Conservation (phyloP, 2,329 filamentous ascomycete species). For the Apiospora malaysiana region DNA sequence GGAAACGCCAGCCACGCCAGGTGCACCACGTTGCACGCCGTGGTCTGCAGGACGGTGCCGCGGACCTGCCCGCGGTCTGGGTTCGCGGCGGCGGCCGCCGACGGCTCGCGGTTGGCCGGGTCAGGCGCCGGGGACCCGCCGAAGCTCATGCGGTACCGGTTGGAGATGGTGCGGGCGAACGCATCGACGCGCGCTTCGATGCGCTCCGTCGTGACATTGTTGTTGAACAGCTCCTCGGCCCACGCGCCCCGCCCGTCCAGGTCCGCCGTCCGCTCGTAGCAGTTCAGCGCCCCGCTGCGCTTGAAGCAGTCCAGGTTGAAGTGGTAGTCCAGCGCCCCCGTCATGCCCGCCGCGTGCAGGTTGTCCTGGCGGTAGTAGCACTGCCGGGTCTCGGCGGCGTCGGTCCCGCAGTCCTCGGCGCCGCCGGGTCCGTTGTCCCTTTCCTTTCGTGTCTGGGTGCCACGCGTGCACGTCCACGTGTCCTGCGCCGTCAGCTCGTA, state of each 20-base stretch:
- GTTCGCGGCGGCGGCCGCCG: background rate
- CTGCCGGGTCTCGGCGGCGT: background rate
- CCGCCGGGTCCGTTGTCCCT: background rate
- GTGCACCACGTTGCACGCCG: background rate
- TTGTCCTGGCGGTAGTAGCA: background rate
- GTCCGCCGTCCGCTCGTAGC: background rate
- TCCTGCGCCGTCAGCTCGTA: background rate
- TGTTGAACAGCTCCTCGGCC: background rate
- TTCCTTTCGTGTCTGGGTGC: background rate
- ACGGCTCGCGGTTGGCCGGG: background rate
- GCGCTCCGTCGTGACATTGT: background rate
- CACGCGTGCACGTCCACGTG: background rate
- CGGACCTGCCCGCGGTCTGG: background rate
- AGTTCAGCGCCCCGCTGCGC: background rate
- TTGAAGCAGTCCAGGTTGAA: background rate
- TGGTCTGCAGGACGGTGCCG: background rate
- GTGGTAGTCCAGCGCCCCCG: background rate
- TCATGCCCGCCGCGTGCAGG: background rate
- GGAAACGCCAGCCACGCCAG: background rate
- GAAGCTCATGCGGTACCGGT: constrained; percentile 17
- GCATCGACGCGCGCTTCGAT: background rate
- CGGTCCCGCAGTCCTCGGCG: background rate
- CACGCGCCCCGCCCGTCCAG: background rate
- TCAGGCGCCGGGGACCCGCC: background rate
- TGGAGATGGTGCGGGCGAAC: background rate